Evolutionary conservation across 768 basidiomycete species (phyloP).

Genomic region (Podaxis rugospora): DNA sequence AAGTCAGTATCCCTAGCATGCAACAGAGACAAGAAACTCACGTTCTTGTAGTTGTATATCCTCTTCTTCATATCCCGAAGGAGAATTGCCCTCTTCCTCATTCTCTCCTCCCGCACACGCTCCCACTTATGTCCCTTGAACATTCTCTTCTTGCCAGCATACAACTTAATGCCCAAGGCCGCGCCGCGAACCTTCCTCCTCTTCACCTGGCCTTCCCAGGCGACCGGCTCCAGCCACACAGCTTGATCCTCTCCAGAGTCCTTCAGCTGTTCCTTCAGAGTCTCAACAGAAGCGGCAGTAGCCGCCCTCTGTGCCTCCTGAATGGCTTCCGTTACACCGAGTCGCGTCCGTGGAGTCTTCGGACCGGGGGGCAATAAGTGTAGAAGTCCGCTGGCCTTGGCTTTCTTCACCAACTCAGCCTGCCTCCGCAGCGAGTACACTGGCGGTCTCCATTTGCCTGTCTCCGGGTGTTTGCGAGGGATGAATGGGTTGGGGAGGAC

Average conservation of each 20-base stretch:
- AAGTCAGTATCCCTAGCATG: not conserved
- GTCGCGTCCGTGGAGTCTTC: constrained; percentile 32
- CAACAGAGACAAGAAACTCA: constrained; percentile 26
- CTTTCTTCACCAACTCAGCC: constrained; percentile 73
- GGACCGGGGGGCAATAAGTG: constrained; percentile 67
- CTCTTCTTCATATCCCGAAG: constrained; percentile 70
- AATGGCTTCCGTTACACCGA: constrained; percentile 4
- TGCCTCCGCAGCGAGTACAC: constrained; percentile 73
- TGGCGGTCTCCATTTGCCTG: constrained; percentile 64
- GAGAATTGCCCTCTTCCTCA: constrained; percentile 46
- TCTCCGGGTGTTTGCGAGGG: constrained; percentile 52
- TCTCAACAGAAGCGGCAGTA: not conserved
- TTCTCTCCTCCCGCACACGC: constrained; percentile 44
- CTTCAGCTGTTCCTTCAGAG: constrained; percentile 10
- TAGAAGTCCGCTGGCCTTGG: constrained; percentile 46
- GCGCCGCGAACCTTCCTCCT: constrained; percentile 41
- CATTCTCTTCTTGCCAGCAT: constrained; percentile 77
- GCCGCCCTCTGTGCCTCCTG: constrained; percentile 10
- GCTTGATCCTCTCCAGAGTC: constrained; percentile 1
- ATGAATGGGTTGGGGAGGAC: constrained; percentile 66
- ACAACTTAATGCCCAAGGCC: constrained; percentile 59
- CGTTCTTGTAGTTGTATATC: constrained; percentile 62
- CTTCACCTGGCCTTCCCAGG: constrained; percentile 40
- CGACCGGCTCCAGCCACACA: constrained; percentile 30
- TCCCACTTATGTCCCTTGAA: constrained; percentile 95